phyloP scores from a whole-genome alignment of 2,329 filamentous ascomycete species.

The Bipolaris oryzae region DNA sequence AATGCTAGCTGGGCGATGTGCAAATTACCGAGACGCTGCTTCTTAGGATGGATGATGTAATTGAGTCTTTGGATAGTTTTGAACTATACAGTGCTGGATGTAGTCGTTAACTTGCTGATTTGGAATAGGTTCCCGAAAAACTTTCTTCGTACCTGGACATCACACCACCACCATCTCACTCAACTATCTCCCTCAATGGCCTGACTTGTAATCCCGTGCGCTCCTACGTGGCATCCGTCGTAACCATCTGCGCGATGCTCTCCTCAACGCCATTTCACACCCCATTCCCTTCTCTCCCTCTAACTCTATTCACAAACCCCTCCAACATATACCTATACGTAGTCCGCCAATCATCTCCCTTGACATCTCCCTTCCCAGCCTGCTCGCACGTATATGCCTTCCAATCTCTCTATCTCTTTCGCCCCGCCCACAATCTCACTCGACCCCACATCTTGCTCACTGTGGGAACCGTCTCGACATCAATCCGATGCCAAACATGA shows the following conservation, averaged over 20 bases:
- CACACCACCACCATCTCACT: neutral
- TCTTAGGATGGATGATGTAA: too few species aligned
- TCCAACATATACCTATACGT: constrained; percentile 48
- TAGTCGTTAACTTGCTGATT: too few species aligned
- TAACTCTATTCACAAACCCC: constrained; percentile 44
- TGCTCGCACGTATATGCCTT: constrained; percentile 41
- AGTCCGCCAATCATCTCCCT: constrained; percentile 38
- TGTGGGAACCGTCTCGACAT: constrained; percentile 15
- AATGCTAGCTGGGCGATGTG: neutral
- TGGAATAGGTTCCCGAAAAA: too few species aligned
- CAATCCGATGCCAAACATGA: constrained; percentile 30
- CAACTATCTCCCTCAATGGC: constrained; percentile 24
- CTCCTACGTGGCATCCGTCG: constrained; percentile 45
- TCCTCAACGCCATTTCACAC: constrained; percentile 43
- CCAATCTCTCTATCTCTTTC: constrained; percentile 15
- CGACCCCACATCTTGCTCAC: constrained; percentile 2
- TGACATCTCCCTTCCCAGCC: constrained; percentile 28
- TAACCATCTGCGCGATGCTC: constrained; percentile 44
- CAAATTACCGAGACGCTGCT: neutral
- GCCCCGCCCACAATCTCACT: constrained; percentile 16
- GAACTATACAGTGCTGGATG: too few species aligned
- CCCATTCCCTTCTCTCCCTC: constrained; percentile 32
- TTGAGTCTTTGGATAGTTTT: too few species aligned
- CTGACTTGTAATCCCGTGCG: constrained; percentile 35
- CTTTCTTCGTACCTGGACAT: neutral